Base-by-base conservation (phyloP, 306 rosid species). In the Malus sieversii region DNA sequence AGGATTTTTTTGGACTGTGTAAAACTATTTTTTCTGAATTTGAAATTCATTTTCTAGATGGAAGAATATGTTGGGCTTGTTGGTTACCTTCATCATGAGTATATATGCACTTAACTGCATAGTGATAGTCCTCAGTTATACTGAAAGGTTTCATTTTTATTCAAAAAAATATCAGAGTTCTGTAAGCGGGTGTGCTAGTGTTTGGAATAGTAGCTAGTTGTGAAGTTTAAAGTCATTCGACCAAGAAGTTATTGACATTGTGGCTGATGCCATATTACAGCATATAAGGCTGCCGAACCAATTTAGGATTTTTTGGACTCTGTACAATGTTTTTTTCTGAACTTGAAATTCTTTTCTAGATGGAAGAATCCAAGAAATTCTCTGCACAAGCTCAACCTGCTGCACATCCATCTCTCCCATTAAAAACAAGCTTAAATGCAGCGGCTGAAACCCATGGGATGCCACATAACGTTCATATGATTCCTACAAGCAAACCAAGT, bases 301-400 rank as follows among this genome's bases (percentile, higher is more conserved):
- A 35, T 33, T 27, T 35, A 15, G 22, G 46, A 22, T 32, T 12
- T 59, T 30, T 69, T 18, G 23, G 75, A 23, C 14, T 72, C 18
- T 63, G 44, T 8, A 65, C 44, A 46, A 55, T 10, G 4, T 4
- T 6, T 38, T 33, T 20, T 32, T 22, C 8, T 75, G 64, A 27
- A 46, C 23, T 20, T 59, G 2, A 68, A 55, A 46, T 74, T 75
- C 57, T 71, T 84, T 78, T 68, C 65, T 82, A 95, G 98, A 92
- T 95, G 93, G 97, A 95, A 80, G 98, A 95, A 77, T 70, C 96
- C 66, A 95, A 85, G 89, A 92, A 90, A 74, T 84, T 75, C 74
- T n/a, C 86, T 40, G 85, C 96, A 70, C 90, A 85, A 59, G 85
- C 95, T 66, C 90, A 86, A 63, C 80, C 93, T 63, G 61, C 92